These are phyloP conservation scores for Esteya vermicola DNA, from an alignment of 2,329 filamentous ascomycete genomes.

Conservation along the genomic window DNA sequence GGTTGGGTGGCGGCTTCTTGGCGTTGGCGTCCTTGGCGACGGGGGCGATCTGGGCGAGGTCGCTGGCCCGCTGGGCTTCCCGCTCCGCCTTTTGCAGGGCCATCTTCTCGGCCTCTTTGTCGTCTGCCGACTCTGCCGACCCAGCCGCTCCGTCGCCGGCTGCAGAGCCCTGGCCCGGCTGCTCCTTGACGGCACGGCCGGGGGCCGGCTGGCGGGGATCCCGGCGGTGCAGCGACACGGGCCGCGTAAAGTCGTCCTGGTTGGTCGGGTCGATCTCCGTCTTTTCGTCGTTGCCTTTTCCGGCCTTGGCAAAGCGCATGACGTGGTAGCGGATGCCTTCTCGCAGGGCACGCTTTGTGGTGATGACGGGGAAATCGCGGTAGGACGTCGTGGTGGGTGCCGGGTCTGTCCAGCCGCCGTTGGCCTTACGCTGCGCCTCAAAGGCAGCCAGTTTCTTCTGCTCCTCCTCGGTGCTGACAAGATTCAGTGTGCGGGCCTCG, in stretches of 20 bases:
- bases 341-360: slow-evolving; percentile 67
- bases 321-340: slow-evolving; percentile 77
- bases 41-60: slow-evolving; percentile 86
- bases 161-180: slow-evolving; percentile 23
- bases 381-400: slow-evolving; percentile 22
- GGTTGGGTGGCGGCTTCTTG: slow-evolving; percentile 26
- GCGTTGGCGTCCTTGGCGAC: slow-evolving; percentile 45
- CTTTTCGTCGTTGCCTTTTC: slow-evolving; percentile 29
- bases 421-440: slow-evolving; percentile 27
- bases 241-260: slow-evolving; percentile 70
- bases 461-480: slow-evolving; percentile 7
- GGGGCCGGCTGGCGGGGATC: slow-evolving; percentile 61
- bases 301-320: slow-evolving; percentile 59
- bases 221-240: slow-evolving; percentile 77
- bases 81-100: slow-evolving; percentile 65
- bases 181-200: slow-evolving; percentile 48
- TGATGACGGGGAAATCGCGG: slow-evolving; percentile 52
- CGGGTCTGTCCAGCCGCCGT: slow-evolving; percentile 44
- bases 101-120: slow-evolving; percentile 45
- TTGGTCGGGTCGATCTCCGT: slow-evolving; percentile 50
- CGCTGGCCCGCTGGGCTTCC: slow-evolving; percentile 72
- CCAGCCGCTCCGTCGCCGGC: too few species aligned
- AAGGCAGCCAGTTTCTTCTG: slow-evolving; percentile 17
- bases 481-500: slow-evolving; percentile 9
- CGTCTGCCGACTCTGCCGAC: slow-evolving; percentile 35